Evolutionary conservation across 768 basidiomycete genomes (phyloP).

Genomic region (Plicaturopsis crispa): DNA sequence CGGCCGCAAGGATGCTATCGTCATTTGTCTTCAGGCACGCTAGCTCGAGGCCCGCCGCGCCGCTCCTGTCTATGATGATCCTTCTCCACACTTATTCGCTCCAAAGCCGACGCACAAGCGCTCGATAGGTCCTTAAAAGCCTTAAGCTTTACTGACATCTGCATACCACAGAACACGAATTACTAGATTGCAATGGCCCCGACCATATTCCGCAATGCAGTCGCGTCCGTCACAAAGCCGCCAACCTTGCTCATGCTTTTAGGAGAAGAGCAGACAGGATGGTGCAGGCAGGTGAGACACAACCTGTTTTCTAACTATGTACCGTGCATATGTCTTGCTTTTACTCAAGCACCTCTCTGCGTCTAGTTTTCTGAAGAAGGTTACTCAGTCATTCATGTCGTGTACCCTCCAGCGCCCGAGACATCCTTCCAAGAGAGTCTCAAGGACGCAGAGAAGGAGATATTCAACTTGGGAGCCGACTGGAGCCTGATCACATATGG

Average conservation of each 20-base stretch:
- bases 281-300: conserved; percentile 27
- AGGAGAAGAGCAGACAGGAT: conserved; percentile 21
- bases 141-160: no score
- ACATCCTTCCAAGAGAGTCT: conserved; percentile 12
- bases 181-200: no score
- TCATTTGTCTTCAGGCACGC: no score
- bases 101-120: no score
- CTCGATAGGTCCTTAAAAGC: no score
- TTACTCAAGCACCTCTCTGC: background rate
- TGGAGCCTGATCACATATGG: conserved; percentile 27
- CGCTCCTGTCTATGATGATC: no score
- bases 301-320: no score
- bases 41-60: no score
- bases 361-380: conserved; percentile 31
- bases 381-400: conserved; percentile 25
- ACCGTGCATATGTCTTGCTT: background rate
- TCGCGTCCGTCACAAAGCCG: conserved; percentile 21
- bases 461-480: conserved; percentile 6
- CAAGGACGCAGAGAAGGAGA: conserved; percentile 9
- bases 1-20: no score
- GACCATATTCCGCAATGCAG: conserved; percentile 18
- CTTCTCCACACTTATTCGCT: no score
- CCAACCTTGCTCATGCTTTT: conserved; percentile 22
- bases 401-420: conserved; percentile 13
- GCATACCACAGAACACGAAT: no score